These are phyloP conservation scores for Hordeum marinum DNA, from an alignment of 176 grass and related monocot species.

Conservation along the genomic window DNA sequence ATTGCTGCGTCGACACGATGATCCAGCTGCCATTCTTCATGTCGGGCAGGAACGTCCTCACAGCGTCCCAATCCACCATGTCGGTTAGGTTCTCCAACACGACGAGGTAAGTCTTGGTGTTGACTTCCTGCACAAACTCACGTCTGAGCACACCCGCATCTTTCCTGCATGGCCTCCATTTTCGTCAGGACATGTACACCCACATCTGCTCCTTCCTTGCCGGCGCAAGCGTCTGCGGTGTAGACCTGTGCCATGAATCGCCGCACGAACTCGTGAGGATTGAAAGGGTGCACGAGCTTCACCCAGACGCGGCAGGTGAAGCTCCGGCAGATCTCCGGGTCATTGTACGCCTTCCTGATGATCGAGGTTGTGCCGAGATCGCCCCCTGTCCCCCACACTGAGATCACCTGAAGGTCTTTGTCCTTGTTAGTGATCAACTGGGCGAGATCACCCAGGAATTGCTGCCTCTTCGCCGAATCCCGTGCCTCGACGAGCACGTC, in stretches of 20 bases:
- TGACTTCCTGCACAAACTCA: background rate
- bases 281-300: conserved; percentile 2
- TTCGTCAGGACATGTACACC: background rate
- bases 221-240: background rate
- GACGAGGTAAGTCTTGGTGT: conserved; percentile 9
- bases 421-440: background rate
- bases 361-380: background rate
- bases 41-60: conserved; percentile 9
- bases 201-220: background rate
- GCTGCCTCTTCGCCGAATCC: background rate
- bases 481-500: background rate
- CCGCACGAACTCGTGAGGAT: background rate
- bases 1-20: conserved; percentile 17
- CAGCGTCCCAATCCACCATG: conserved; percentile 12
- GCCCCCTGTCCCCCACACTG: background rate
- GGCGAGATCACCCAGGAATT: background rate
- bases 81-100: conserved; percentile 22
- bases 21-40: conserved; percentile 19
- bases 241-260: background rate
- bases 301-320: conserved; percentile 21
- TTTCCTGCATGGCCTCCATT: background rate
- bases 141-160: background rate
- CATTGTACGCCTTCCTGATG: background rate
- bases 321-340: background rate
- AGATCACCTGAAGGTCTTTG: background rate